Evolutionary conservation across 768 basidiomycete species (phyloP), one percentile per base, ranked within the genome.

Genomic region (Panellus pusillus): DNA sequence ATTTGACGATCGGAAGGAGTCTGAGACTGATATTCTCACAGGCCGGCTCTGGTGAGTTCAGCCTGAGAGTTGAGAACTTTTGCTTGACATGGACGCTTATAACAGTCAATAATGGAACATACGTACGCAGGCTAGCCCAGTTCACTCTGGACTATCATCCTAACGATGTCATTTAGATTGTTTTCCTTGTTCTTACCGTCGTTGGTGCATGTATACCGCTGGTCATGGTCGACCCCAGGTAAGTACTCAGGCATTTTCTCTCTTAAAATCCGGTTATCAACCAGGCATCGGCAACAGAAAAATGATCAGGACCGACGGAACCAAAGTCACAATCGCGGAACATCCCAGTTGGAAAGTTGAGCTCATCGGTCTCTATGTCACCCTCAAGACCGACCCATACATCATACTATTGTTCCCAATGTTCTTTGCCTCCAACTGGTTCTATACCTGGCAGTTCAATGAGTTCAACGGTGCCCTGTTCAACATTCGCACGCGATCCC

Each of bases 401-500:
- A 82, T 93, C 61, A 55, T 91, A 14, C 71, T 90, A 4, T 77
- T 92, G 17, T 89, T 93, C 74, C 91, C 91, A 11, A 88, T 92
- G 85, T 91, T 92, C 70, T 82, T 91, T 49, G 82, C 87, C 8
- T 87, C 84, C 38, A 91, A 91, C 67, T 91, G 87, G 80, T 91
- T 91, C 71, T 91, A 91, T 64, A 86, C 89, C 2, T 91, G 87
- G 87, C 89, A 91, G 68, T 87, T 87, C 70, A 91, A 88, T 57
- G 87, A 83, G 44, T 92, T 78, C 69, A 93, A 92, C 62, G 82
- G 75, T n/a, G 86, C 83, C 1, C 67, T 91, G 7, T 92, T 91
- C 75, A 84, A 87, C 62, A 90, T 91, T 65, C 85, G 88, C 37
- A 81, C 86, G 1, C 84, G 91, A 31, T 77, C 86, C 14, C 71